Base-by-base conservation (phyloP, 176 grass and related monocot species). In the Musa acuminata region DNA sequence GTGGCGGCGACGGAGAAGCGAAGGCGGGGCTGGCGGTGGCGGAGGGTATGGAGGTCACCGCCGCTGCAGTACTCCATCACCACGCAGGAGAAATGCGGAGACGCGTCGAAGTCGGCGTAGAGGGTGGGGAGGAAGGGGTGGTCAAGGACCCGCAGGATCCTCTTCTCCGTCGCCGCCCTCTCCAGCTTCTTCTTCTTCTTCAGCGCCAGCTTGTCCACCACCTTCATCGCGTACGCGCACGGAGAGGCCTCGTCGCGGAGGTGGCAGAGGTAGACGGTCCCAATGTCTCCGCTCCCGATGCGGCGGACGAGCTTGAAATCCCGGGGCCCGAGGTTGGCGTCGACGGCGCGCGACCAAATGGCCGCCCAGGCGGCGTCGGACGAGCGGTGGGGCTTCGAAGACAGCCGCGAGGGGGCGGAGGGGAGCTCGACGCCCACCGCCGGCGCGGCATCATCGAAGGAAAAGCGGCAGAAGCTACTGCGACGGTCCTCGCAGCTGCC, bases 1-100 rank as follows among this genome's bases (percentile, higher is more conserved):
- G 90, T 88, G 69, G 94, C 79, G 29, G 82, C 51, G 10, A 98
- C 71, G 3, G 90, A 83, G 95, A 98, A 98, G 13, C 95, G 84
- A 19, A 87, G 84, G 49, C 82, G 78, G 1, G 88, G 86, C 90
- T 91, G 83, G 1, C 86, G 90, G 86, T 93, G 90, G 62, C 90
- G 87, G 48, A 97, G 87, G 0, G 90, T 88, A 77, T 97, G 94
- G 76, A 97, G 88, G 83, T 93, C 90, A 0, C 94, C 93, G 20
- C 93, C 93, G 26, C 79, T 87, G 82, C 93, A 92, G 54, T 87
- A 96, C 79, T 96, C 93, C 90, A 98, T 98, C 66, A 98, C 95
- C 12, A 93, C 74, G 77, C 95, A 98, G 1, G 95, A 98, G 70
- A 55, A 89, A 78, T 98, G 90, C 1, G 82, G 67, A 0, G 85